Base-by-base conservation (phyloP, 306 rosid species). In the Aeschynomene evenia region DNA sequence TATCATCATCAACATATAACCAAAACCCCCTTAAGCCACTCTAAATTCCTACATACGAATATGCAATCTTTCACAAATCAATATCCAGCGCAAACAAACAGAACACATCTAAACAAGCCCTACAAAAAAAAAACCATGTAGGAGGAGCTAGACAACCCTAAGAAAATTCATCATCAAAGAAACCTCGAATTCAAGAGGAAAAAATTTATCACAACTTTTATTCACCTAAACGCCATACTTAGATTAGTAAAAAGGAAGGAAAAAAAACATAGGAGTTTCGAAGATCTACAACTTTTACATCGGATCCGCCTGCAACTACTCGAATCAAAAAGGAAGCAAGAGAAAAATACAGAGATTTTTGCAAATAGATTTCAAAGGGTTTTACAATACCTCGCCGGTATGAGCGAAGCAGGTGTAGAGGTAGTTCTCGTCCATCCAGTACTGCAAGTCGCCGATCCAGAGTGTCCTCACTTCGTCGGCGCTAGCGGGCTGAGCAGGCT, bases 361-460 rank as follows among this genome's bases (percentile, higher is more conserved):
- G 9, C 48, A 13, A 15, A 40, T 13, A 2, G 16, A 40, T 13
- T 40, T 12, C 16, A 40, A 40, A n/a, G 48, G 48, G 15, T 40
- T 40, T 4, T 40, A 28, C 5, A 0, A 43, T 74, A 93, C 98
- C 97, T 94, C 98, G 79, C 94, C 97, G 2, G 92, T 81, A 24
- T 76, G 88, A 31, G 85, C 85, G 21, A 94, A 88, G 59, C 96
- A 87, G 34, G 7, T 58, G 13, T 51, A 90, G 6, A 94, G 75
- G 66, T 90, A 90, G 78, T 9, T 84, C 81, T 94, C 98, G 23
- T 88, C 97, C 98, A 94, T 94, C 98, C 98, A 94, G 79, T 81
- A 86, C 80, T 90, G 97, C 82, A 94, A 73, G 83, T 94, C 98
- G 0, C 98, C 98, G 87, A 93, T 90, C 98, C 97, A 90, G 1